Base-by-base conservation (phyloP, 2,329 filamentous ascomycete species). In the Zymoseptoria pseudotritici region DNA sequence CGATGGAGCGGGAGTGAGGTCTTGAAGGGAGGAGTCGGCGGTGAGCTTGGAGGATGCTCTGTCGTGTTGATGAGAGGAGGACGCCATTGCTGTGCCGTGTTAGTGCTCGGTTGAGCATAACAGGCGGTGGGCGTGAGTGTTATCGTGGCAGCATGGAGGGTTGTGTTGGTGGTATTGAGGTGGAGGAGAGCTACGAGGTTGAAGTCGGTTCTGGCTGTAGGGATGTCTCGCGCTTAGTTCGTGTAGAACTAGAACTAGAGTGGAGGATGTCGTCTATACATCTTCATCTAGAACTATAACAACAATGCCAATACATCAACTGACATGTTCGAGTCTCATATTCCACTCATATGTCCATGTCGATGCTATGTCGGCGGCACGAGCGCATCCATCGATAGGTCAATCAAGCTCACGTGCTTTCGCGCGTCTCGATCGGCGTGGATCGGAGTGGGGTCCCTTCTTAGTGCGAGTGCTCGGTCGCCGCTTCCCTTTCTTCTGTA, bases 91-190 rank as follows among this genome's bases (percentile, higher is more conserved):
- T 59, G 60, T 65, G 60, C 62, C 65, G 62, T 65, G 66, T 65
- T 67, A 56, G 61, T 65, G 67, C 66, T 56, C 67, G 59, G 24
- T 59, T 60, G 67, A 69, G 68, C 69, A 71, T 71, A 56, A 64
- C 65, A 60, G 58, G 59, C 58, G 60, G 53, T 26, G 20, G 50
- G 36, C 31, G 13, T 53, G 19, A 53, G 20, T 54, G 46, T 59
- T 62, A 62, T 51, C 61, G 64, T 31, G 22, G 51, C 36, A 55
- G 58, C 61, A 65, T 29, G 26, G 26, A 29, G 26, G 63, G 53
- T 56, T 55, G 49, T 55, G 49, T 19, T 22, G 56, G 53, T 24
- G 13, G n/a, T 17, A 10, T 5, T 2, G 36, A 42, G 36, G 17
- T 3, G 5, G 36, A 42, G 36, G 17, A 17, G 11, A 17, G 36